Base-by-base conservation (phyloP, 2,329 filamentous ascomycete species). In the Nigrospora oryzae region DNA sequence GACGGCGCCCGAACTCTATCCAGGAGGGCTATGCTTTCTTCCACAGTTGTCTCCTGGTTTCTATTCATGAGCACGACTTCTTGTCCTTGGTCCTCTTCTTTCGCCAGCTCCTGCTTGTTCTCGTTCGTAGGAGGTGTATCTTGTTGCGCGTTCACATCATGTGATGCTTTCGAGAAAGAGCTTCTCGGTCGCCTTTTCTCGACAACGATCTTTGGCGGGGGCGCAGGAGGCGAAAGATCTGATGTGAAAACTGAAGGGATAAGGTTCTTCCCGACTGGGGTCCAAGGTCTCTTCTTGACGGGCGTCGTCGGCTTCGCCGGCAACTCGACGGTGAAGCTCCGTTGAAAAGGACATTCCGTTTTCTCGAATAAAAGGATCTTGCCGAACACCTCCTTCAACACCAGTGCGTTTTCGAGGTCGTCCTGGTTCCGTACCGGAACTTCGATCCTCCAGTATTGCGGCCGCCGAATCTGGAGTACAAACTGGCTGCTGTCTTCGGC, bases 371-470 rank as follows among this genome's bases (percentile, higher is more conserved):
- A 82, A 38, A 95, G 70, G 13, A 95, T 79, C 49, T 81, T 80
- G 43, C 75, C 75, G 28, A 95, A 65, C 10, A 88, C 83, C 11
- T 69, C 68, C 56, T 86, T 86, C 51, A 95, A 70, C 33, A 81
- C 73, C 44, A 77, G 73, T 5, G 87, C 81, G 52, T 79, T 76
- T 37, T 70, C 66, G 51, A 75, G 71, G 50, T 91, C 83, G 17
- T 84, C 79, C 2, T 75, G 67, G 0, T 77, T 77, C 33, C 72
- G 71, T 14, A 80, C 75, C 0, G 89, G 86, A 6, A 96, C 67
- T 59, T 96, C 90, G 56, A 96, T 93, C 51, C 90, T 82, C 75
- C 93, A 95, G 63, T 93, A 96, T 37, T 85, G 84, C 30, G 90
- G 84, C 38, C 84, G 79, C 17, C 89, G 76, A 51, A 94, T 88